Base-by-base conservation (phyloP, 495 filamentous ascomycete genomes). In the Immersiella caudata region DNA sequence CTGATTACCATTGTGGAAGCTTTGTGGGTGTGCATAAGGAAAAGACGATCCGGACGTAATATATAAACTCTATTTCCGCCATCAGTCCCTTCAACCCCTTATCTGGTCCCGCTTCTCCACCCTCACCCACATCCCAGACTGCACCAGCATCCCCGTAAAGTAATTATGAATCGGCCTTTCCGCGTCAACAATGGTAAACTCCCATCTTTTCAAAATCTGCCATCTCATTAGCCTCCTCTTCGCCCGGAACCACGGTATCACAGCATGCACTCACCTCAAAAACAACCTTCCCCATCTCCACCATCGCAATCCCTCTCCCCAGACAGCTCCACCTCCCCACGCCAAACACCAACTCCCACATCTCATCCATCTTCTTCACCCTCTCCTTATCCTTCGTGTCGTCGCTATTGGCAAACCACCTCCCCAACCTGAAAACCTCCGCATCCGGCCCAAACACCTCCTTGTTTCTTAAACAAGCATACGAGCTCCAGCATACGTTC, bases 251-350 rank as follows among this genome's bases (percentile, higher is more conserved):
- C 6, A 21, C 8, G 21, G 0, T 46, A 25, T 14, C 40, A 46
- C 40, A 21, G 3, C 21, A 24, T n/a, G 1, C 24, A 76, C 78
- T 57, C 62, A 86, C 83, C 81, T 88, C 84, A 52, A 85, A 78
- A 69, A 87, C 71, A 0, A 80, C 74, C 75, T 88, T 89, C 51
- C 83, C 81, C 60, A 86, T 71, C 72, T 86, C 74, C 68, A 81
- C 69, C 27, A 73, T 70, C 1, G 76, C 79, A 36, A 82, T 72
- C 8, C 49, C 57, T 55, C 75, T 75, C 21, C 82, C 82, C 35
- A 82, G 65, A 60, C 80, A 84, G n/a, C 68, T 70, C 60, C 75
- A 83, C 61, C 75, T 70, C 1, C 81, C 79, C 29, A 60, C 55
- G 0, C 77, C 78, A 73, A 79, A 83, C 0, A 77, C 61, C 0